Base-by-base conservation (phyloP, 2,329 filamentous ascomycete species). In the Penicillium sp. region DNA sequence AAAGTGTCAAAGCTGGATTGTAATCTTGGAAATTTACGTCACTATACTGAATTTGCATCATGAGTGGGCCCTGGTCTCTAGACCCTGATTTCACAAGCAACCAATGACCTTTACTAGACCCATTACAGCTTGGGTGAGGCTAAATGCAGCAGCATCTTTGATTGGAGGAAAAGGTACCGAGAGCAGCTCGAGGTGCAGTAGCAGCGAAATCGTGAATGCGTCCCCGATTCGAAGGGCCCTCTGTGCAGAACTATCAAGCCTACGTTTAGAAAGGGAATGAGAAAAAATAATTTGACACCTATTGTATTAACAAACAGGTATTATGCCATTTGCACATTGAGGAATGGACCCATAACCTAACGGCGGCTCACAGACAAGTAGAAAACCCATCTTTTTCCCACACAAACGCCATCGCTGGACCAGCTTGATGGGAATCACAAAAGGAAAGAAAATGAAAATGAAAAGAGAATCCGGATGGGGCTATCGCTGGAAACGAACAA, bases 351-450 rank as follows among this genome's bases (percentile, higher is more conserved):
- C 21, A 16, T 37, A 40, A 23, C 39, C 39, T 43, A 43, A 43
- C 53, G 48, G 31, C 37, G 37, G 42, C 24, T 45, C 42, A 29
- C n/a, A 45, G 11, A 42, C 7, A 26, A 59, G 40, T 37, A 18
- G 31, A 51, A 44, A 26, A 47, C 52, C 55, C 48, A 54, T 53
- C 54, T 56, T 61, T 55, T 55, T 43, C 46, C 51, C 57, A 50
- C 47, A 39, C 42, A 55, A 64, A 65, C 63, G 63, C 63, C 63
- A 59, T 63, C 63, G 61, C 63, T 65, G 34, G 63, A 55, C 42
- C 42, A 45, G 49, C 50, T 52, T 51, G 48, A 52, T 37, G 56
- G 52, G 52, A 51, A 59, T 56, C 52, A 56, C 50, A 59, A 56
- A 59, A 37, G 46, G 47, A 36, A 51, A 50, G 40, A 28, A 24